These are phyloP conservation scores for Penicillium sp. DNA, from an alignment of 2,329 filamentous ascomycete genomes.

Conservation along the genomic window DNA sequence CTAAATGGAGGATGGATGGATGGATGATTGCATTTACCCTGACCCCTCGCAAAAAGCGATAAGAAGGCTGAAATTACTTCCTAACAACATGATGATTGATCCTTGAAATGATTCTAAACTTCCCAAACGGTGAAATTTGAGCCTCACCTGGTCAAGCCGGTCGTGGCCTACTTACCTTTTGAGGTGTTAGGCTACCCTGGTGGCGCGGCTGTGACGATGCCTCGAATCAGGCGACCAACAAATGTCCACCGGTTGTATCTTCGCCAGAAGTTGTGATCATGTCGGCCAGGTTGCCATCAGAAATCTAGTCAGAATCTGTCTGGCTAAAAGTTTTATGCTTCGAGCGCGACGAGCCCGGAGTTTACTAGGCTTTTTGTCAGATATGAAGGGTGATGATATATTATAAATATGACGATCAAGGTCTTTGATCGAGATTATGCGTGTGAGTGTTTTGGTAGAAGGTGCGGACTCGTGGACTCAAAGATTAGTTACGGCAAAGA, in stretches of 20 bases:
- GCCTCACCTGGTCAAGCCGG: slow-evolving; percentile 11
- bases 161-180: slow-evolving; percentile 49
- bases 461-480: too few relatives aligned
- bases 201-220: slow-evolving; percentile 14
- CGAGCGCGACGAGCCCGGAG: too few relatives aligned
- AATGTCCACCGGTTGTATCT: slow-evolving; percentile 19
- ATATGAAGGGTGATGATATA: too few relatives aligned
- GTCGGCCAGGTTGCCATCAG: slow-evolving; percentile 11
- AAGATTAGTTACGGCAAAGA: too few relatives aligned
- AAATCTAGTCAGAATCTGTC: too few relatives aligned
- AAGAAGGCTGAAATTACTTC: background rate
- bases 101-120: background rate
- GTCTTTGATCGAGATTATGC: too few relatives aligned
- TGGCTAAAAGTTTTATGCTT: too few relatives aligned
- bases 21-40: too few relatives aligned
- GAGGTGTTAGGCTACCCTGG: slow-evolving; percentile 30
- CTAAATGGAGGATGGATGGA: too few relatives aligned
- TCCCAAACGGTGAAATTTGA: slow-evolving; percentile 8
- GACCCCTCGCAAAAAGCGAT: background rate
- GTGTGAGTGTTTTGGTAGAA: too few relatives aligned
- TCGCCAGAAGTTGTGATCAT: slow-evolving; percentile 15
- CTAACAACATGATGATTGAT: background rate
- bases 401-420: too few relatives aligned
- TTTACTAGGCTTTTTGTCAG: too few relatives aligned
- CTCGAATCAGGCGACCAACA: slow-evolving; percentile 9